These are phyloP conservation scores for Domatiomyces globalis DNA, from an alignment of 2,329 filamentous ascomycete genomes.

Conservation along the genomic window DNA sequence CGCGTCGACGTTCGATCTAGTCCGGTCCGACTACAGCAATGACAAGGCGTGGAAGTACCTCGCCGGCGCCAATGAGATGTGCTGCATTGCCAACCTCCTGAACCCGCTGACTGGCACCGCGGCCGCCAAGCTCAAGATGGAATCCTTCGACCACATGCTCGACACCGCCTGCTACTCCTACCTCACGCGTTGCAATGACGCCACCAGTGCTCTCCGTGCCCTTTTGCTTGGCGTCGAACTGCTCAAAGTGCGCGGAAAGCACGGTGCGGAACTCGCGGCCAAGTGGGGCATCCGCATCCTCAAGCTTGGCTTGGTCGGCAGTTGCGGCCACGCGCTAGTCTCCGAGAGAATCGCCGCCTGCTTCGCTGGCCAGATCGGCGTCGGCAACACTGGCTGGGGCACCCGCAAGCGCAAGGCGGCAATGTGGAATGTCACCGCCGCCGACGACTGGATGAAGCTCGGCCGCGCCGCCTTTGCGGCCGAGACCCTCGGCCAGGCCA, in stretches of 20 bases:
- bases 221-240: conserved; percentile 67
- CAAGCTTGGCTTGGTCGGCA: conserved; percentile 53
- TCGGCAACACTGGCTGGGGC: conserved; percentile 54
- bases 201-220: conserved; percentile 67
- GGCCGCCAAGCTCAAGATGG: conserved; percentile 61
- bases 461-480: conserved; percentile 66
- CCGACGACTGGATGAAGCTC: conserved; percentile 69
- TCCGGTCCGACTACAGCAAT: conserved; percentile 77
- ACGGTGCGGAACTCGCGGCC: conserved; percentile 72
- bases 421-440: conserved; percentile 71
- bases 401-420: conserved; percentile 69
- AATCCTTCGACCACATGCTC: conserved; percentile 72
- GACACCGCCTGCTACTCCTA: conserved; percentile 90
- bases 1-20: conserved; percentile 77
- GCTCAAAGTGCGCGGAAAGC: conserved; percentile 62
- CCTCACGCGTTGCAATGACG: conserved; percentile 63
- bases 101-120: conserved; percentile 53
- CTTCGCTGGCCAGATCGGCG: conserved; percentile 59
- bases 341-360: conserved; percentile 76
- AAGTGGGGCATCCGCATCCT: conserved; percentile 70
- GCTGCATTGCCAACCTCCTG: conserved; percentile 67
- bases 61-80: conserved; percentile 90
- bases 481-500: conserved; percentile 58
- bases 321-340: conserved; percentile 63
- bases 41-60: conserved; percentile 97